Evolutionary conservation across 116 monocot genomes (phyloP).

Genomic region (Cymodocea nodosa): DNA sequence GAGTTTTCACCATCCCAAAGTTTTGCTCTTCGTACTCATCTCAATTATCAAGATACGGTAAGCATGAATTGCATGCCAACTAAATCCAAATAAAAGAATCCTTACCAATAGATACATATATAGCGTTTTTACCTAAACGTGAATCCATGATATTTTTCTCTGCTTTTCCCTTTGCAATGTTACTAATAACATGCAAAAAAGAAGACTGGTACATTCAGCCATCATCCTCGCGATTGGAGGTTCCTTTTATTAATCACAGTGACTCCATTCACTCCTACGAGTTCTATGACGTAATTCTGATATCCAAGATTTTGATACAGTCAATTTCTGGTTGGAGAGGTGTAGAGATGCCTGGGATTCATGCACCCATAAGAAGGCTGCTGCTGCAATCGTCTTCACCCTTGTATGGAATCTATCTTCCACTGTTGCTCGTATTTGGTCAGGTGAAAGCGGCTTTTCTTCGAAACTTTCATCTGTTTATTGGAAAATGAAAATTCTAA

Average conservation of each 20-base stretch:
- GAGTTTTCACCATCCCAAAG: slow-evolving; percentile 77
- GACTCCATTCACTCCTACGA: too few relatives aligned
- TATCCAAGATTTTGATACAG: slow-evolving; percentile 16
- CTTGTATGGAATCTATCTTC: slow-evolving; percentile 82
- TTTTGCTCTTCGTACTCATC: slow-evolving; percentile 53
- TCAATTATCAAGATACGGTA: slow-evolving; percentile 61
- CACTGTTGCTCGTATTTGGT: slow-evolving; percentile 61
- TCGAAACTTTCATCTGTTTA: too few relatives aligned
- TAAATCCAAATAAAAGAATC: neutral
- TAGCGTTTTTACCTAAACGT: too few relatives aligned
- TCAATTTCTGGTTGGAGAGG: slow-evolving; percentile 68
- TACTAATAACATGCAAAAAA: neutral
- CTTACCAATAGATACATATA: too few relatives aligned
- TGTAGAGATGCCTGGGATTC: slow-evolving; percentile 72
- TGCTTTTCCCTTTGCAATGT: too few relatives aligned
- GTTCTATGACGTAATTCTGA: neutral
- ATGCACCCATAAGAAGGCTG: slow-evolving; percentile 79
- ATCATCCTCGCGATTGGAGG: too few relatives aligned
- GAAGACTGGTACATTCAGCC: neutral
- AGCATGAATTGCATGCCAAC: slow-evolving; percentile 1
- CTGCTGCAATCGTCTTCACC: slow-evolving; percentile 39
- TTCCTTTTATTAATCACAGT: neutral
- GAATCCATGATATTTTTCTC: neutral
- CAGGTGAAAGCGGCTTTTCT: neutral
- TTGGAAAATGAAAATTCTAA: neutral